phyloP scores from a whole-genome alignment of 257 asterid genomes.

The Coffea canephora region DNA sequence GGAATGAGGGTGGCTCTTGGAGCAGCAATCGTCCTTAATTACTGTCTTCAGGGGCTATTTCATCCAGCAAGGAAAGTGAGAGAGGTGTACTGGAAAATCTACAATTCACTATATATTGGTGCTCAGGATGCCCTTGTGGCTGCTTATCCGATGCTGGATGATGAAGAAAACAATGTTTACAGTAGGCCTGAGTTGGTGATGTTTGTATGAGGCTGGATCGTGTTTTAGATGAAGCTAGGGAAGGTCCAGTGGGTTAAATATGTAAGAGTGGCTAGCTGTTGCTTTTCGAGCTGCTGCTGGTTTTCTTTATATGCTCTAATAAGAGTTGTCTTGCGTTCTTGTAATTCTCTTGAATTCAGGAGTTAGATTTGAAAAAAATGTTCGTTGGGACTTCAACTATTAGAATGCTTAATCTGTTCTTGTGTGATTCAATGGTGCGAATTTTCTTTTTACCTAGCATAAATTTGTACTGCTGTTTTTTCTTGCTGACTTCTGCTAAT shows the following conservation, averaged over 20 bases:
- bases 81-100: slow-evolving; percentile 93
- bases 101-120: slow-evolving; percentile 78
- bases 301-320: not conserved
- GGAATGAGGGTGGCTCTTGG: too few species aligned
- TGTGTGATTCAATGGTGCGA: too few species aligned
- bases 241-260: not conserved
- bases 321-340: not conserved
- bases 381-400: not conserved
- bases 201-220: slow-evolving; percentile 44
- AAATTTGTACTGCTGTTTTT: too few species aligned
- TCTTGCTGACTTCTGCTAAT: too few species aligned
- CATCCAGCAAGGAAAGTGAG: slow-evolving; percentile 39
- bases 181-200: slow-evolving; percentile 72
- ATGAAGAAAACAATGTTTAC: slow-evolving; percentile 55
- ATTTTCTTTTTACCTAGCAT: too few species aligned
- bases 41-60: too few species aligned
- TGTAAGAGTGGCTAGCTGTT: not conserved
- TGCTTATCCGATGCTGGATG: slow-evolving; percentile 79
- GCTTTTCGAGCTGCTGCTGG: not conserved
- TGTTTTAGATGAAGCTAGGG: not conserved
- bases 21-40: too few species aligned
- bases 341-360: not conserved
- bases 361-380: not conserved
- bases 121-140: slow-evolving; percentile 86
- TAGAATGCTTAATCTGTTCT: too few species aligned